Evolutionary conservation across 208 protist species (phyloP).

Genomic region (Trypanosoma congolense): DNA sequence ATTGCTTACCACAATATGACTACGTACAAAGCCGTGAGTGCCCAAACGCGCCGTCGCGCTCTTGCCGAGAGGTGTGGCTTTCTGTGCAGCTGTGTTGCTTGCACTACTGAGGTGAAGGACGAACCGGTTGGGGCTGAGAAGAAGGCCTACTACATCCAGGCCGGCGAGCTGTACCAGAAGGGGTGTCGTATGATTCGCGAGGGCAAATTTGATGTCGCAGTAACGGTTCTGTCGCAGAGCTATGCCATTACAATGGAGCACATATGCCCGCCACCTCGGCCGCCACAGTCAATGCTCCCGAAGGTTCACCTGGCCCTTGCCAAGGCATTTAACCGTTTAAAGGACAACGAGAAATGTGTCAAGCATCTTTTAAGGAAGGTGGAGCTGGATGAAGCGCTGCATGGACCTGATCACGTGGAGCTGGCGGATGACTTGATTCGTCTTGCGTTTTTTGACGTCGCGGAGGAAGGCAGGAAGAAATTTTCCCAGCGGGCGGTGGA

Average conservation of each 20-base stretch:
- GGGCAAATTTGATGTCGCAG: conserved; percentile 59
- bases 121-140: conserved; percentile 52
- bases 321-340: conserved; percentile 69
- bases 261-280: conserved; percentile 72
- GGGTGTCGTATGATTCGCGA: conserved; percentile 76
- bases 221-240: conserved; percentile 81
- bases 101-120: conserved; percentile 53
- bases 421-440: conserved; percentile 76
- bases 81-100: conserved; percentile 60
- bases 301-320: conserved; percentile 82
- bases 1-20: conserved; percentile 73
- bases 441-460: conserved; percentile 45
- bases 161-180: conserved; percentile 88
- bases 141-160: conserved; percentile 78
- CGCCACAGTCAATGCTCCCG: conserved; percentile 80
- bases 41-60: conserved; percentile 56
- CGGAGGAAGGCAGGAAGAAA: conserved; percentile 28
- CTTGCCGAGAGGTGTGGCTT: conserved; percentile 77
- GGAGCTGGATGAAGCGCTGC: conserved; percentile 43
- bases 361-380: conserved; percentile 64
- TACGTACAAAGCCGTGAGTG: conserved; percentile 70
- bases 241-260: conserved; percentile 83
- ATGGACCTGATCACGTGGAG: conserved; percentile 50
- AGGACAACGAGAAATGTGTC: conserved; percentile 68
- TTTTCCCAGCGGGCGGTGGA: conserved; percentile 55